Percentiles rank a stretch among this genome's conserved stretches.
Conservation (phyloP, 805 yeast genomes). For the Candida piceae region DNA sequence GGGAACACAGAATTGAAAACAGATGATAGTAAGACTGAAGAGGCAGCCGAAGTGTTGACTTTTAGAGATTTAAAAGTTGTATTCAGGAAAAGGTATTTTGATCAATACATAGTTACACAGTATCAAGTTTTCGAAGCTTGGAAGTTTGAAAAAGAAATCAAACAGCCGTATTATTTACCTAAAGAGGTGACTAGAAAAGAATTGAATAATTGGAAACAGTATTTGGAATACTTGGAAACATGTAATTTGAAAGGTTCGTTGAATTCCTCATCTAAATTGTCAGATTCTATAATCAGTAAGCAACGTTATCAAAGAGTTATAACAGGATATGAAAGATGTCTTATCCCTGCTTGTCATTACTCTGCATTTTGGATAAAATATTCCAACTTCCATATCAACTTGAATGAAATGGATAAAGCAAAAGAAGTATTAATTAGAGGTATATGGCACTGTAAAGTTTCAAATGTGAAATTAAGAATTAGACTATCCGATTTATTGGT, state of each 20-base stretch:
- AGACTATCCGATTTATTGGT: conserved; percentile 43
- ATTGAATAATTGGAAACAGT: conserved; percentile 53
- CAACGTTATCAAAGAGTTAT: conserved; percentile 23
- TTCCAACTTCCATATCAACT: conserved; percentile 36
- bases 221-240: conserved; percentile 49
- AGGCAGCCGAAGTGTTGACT: not conserved
- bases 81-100: conserved; percentile 44
- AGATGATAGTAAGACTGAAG: conserved; percentile 4
- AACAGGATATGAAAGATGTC: conserved; percentile 43
- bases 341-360: conserved; percentile 41
- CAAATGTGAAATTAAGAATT: conserved; percentile 30
- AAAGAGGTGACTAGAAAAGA: conserved; percentile 37
- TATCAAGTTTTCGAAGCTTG: conserved; percentile 45
- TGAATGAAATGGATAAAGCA: conserved; percentile 31
- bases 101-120: conserved; percentile 52
- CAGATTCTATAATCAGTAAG: conserved; percentile 13
- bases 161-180: conserved; percentile 34
- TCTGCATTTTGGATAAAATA: conserved; percentile 47
- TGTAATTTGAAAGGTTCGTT: conserved; percentile 15
- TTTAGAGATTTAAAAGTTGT: conserved; percentile 30
- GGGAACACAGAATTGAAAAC: not conserved
- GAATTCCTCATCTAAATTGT: conserved; percentile 9
- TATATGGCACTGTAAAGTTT: conserved; percentile 21
- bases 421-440: conserved; percentile 36
- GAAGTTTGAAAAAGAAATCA: conserved; percentile 41